A percentile compares a stretch with the other conserved stretches of the same genome.
Conservation (phyloP, 331 rosid genomes). For the Quercus phellos region DNA sequence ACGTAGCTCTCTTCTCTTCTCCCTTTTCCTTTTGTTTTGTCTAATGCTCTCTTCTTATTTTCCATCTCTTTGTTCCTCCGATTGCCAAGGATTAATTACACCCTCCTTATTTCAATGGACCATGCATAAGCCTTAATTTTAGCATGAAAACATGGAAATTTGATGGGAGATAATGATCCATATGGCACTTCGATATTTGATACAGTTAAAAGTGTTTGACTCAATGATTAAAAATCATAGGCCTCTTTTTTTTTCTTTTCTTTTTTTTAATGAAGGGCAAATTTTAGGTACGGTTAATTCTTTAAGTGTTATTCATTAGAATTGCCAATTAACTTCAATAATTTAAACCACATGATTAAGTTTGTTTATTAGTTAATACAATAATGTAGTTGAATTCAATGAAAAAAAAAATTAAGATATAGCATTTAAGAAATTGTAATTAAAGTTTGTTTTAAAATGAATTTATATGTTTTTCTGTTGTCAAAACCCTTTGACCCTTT, state of each 20-base stretch:
- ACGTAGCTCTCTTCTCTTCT: neutral
- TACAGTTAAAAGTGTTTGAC: too few relatives aligned
- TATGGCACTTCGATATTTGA: conserved; percentile 9
- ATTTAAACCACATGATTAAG: too few relatives aligned
- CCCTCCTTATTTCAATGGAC: conserved; percentile 16
- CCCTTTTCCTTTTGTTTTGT: neutral
- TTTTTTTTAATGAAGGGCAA: too few relatives aligned
- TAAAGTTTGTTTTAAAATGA: neutral
- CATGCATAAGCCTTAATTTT: conserved; percentile 21
- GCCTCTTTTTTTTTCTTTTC: too few relatives aligned
- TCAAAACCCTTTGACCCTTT: neutral
- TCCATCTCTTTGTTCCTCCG: neutral
- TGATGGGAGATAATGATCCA: conserved; percentile 10
- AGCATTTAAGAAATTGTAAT: too few relatives aligned
- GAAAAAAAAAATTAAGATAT: too few relatives aligned
- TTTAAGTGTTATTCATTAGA: too few relatives aligned
- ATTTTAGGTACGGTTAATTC: too few relatives aligned
- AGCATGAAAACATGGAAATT: conserved; percentile 42
- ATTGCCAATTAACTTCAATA: too few relatives aligned
- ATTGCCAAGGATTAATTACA: neutral
- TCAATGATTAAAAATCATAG: too few relatives aligned
- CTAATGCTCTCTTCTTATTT: neutral
- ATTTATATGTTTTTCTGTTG: neutral
- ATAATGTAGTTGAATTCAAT: too few relatives aligned
- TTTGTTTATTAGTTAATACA: too few relatives aligned